Evolutionary conservation across 441 rosid genomes (phyloP).

Genomic region (Cnidoscolus chayamansa): DNA sequence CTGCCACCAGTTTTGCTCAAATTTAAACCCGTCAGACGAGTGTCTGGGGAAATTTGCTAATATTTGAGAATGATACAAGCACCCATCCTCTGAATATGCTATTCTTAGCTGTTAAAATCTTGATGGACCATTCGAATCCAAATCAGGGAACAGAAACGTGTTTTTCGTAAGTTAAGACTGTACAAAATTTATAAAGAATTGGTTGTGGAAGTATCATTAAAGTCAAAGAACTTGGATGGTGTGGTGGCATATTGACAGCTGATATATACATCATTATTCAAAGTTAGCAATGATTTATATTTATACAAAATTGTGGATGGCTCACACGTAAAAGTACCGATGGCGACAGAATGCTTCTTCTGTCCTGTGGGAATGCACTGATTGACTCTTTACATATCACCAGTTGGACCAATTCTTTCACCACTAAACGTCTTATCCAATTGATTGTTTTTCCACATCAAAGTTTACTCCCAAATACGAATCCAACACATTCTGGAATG

Average conservation of each 20-base stretch:
- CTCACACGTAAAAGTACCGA: constrained; percentile 37
- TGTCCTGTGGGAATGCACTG: constrained; percentile 31
- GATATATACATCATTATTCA: constrained; percentile 34
- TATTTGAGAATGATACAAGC: constrained; percentile 8
- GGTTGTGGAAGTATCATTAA: constrained; percentile 8
- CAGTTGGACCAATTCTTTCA: constrained; percentile 30
- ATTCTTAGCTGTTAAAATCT: constrained; percentile 1
- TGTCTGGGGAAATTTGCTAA: neutral
- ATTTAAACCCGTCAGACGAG: neutral
- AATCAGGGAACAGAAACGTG: constrained; percentile 14
- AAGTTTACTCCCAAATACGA: constrained; percentile 54
- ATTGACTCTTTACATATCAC: constrained; percentile 27
- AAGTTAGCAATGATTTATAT: constrained; percentile 37
- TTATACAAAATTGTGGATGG: constrained; percentile 39
- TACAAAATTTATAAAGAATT: constrained; percentile 16
- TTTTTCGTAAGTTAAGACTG: constrained; percentile 10
- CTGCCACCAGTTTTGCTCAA: constrained; percentile 12
- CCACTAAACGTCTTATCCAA: constrained; percentile 27
- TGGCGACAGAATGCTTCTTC: constrained; percentile 45
- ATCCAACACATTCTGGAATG: constrained; percentile 59
- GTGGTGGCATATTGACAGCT: constrained; percentile 26
- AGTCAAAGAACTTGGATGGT: constrained; percentile 24
- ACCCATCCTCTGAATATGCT: neutral
- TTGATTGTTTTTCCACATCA: constrained; percentile 29
- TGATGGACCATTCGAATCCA: constrained; percentile 13